Percentiles rank a stretch among this genome's conserved stretches.
phyloP scores from a whole-genome alignment of 2,329 filamentous ascomycete genomes.

The Neocatenulostroma microsporum region DNA sequence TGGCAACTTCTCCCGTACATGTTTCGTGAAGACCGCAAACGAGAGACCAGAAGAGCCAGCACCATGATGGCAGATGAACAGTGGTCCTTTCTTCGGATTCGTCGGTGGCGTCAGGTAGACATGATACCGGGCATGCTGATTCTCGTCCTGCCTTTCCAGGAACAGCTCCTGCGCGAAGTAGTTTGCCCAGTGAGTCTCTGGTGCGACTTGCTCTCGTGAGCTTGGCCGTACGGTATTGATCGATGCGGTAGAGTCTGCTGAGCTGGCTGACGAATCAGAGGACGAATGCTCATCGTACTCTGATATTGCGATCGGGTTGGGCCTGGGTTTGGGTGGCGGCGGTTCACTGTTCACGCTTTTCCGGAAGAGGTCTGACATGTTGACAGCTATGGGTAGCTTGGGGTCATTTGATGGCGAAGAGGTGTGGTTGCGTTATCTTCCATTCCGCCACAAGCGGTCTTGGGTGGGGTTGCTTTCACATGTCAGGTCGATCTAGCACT shows the following conservation, averaged over 20 bases:
- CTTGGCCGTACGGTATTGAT: conserved; percentile 42
- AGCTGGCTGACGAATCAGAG: conserved; percentile 65
- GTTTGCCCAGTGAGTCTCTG: conserved; percentile 73
- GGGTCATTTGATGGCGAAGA: conserved; percentile 9
- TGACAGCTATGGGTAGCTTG: conserved; percentile 6
- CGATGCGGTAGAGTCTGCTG: conserved; percentile 69
- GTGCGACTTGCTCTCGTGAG: conserved; percentile 37
- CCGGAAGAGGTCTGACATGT: conserved; percentile 24
- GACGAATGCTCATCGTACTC: conserved; percentile 29
- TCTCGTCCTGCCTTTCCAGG: conserved; percentile 46
- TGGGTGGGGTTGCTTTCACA: conserved; percentile 1
- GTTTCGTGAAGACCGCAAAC: conserved; percentile 72
- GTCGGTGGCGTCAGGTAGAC: conserved; percentile 76
- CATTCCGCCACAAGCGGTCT: no score
- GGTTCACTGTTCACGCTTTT: conserved; percentile 13
- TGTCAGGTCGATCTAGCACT: not conserved
- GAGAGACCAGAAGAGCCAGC: conserved; percentile 89
- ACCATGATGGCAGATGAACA: conserved; percentile 92
- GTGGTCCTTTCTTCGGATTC: conserved; percentile 54
- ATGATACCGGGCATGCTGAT: conserved; percentile 59
- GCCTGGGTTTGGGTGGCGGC: conserved; percentile 14
- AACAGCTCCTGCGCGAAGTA: conserved; percentile 87
- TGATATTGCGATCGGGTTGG: conserved; percentile 14
- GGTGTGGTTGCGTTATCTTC: no score
- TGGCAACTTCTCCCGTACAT: conserved; percentile 70